Conservation (phyloP, 106 monocot species). For the Agapanthus africanus region DNA sequence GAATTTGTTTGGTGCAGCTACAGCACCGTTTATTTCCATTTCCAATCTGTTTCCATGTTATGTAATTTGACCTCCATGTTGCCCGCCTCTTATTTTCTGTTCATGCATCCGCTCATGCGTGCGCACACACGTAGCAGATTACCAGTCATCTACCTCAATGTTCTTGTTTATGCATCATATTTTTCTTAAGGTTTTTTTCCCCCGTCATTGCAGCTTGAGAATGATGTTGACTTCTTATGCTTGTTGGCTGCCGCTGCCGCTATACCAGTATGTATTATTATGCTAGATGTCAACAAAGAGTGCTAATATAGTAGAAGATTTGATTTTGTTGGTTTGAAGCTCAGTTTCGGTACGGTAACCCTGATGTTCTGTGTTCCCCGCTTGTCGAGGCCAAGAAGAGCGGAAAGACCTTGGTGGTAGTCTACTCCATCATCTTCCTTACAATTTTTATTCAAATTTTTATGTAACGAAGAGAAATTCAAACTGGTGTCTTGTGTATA, state of each 20-base stretch:
- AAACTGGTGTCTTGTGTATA: neutral
- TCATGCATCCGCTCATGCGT: no score
- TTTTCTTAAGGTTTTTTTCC: slow-evolving; percentile 11
- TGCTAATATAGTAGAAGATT: neutral
- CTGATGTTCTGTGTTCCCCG: slow-evolving; percentile 77
- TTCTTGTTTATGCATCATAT: no score
- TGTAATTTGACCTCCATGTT: neutral
- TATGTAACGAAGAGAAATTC: neutral
- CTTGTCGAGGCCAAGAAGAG: slow-evolving; percentile 72
- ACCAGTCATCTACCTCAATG: no score
- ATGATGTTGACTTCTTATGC: slow-evolving; percentile 87
- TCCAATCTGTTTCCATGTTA: no score
- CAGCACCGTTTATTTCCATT: no score
- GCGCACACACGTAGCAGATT: no score
- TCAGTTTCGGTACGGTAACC: slow-evolving; percentile 98
- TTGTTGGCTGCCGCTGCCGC: slow-evolving; percentile 75
- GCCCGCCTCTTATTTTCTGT: neutral
- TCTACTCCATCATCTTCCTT: no score
- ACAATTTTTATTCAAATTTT: neutral
- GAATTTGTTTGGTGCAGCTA: slow-evolving; percentile 67
- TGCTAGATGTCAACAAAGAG: neutral
- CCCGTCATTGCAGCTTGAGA: slow-evolving; percentile 50
- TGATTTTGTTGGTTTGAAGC: slow-evolving; percentile 1
- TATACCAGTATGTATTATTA: slow-evolving; percentile 51
- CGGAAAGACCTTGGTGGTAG: slow-evolving; percentile 68